Evolutionary conservation across 108 stramenopile species (phyloP).

Genomic region (Nitzschia palea): DNA sequence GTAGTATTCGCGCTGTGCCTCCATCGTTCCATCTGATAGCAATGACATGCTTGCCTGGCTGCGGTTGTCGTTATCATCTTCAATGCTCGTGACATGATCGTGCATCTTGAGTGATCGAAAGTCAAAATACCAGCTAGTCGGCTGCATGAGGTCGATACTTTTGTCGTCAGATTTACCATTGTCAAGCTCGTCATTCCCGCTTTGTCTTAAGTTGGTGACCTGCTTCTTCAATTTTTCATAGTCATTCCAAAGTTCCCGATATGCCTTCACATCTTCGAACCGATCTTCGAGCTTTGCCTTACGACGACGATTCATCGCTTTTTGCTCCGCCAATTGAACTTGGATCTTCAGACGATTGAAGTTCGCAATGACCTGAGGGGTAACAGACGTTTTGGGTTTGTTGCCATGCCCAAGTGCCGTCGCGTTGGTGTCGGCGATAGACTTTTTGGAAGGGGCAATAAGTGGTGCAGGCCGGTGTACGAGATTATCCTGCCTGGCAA

Average conservation of each 20-base stretch:
- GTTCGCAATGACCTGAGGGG: conserved; percentile 29
- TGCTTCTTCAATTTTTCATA: conserved; percentile 30
- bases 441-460: conserved; percentile 21
- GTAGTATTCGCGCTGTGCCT: conserved; percentile 21
- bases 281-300: conserved; percentile 37
- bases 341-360: conserved; percentile 40
- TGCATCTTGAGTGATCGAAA: conserved; percentile 8
- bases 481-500: not conserved
- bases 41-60: conserved; percentile 30
- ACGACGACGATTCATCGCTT: conserved; percentile 16
- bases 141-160: conserved; percentile 3
- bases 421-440: not conserved
- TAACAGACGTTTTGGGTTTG: conserved; percentile 13
- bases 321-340: conserved; percentile 16
- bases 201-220: conserved; percentile 1
- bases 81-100: not conserved
- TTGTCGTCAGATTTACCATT: not conserved
- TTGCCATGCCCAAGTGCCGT: not conserved
- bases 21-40: conserved; percentile 14
- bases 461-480: conserved; percentile 7
- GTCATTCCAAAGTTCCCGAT: conserved; percentile 35
- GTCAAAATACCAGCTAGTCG: conserved; percentile 33
- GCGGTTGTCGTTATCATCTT: conserved; percentile 10
- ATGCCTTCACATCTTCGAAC: conserved; percentile 27
- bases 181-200: not conserved